Conservation (phyloP, 2,329 filamentous ascomycete species). For the Alternaria viburni region DNA sequence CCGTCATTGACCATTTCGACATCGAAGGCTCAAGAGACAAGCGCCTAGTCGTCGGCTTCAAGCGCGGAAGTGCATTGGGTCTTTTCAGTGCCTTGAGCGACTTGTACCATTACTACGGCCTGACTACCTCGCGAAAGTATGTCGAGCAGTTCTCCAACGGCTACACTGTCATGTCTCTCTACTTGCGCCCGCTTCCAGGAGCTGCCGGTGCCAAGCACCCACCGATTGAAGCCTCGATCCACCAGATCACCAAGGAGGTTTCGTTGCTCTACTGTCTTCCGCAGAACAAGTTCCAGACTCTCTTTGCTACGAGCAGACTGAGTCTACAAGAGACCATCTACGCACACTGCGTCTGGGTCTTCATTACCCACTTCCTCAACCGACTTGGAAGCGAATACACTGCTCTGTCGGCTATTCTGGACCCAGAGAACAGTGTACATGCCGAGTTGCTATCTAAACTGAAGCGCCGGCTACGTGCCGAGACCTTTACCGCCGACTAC, state of each 20-base stretch:
- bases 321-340: conserved; percentile 98
- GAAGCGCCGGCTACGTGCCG: conserved; percentile 91
- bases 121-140: conserved; percentile 96
- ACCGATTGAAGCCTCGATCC: conserved; percentile 90
- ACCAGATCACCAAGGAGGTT: conserved; percentile 98
- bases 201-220: conserved; percentile 63
- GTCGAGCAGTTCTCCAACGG: conserved; percentile 98
- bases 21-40: conserved; percentile 92
- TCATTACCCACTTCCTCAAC: conserved; percentile 97
- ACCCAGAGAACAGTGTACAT: conserved; percentile 81
- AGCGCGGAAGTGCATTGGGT: conserved; percentile 87
- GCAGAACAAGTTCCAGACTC: conserved; percentile 90
- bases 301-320: conserved; percentile 84
- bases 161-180: conserved; percentile 95
- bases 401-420: conserved; percentile 80
- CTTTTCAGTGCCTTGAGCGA: conserved; percentile 95
- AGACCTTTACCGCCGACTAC: conserved; percentile 98
- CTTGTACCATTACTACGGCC: conserved; percentile 97
- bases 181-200: conserved; percentile 74
- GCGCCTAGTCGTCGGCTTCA: conserved; percentile 92
- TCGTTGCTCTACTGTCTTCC: conserved; percentile 97
- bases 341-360: conserved; percentile 96
- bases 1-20: conserved; percentile 97
- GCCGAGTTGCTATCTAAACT: conserved; percentile 89
- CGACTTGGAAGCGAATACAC: conserved; percentile 90